Percentiles rank a stretch among this genome's conserved stretches.
Conservation (phyloP, 371 early-diverging fungal genomes). For the Syncephalastrum sp. region DNA sequence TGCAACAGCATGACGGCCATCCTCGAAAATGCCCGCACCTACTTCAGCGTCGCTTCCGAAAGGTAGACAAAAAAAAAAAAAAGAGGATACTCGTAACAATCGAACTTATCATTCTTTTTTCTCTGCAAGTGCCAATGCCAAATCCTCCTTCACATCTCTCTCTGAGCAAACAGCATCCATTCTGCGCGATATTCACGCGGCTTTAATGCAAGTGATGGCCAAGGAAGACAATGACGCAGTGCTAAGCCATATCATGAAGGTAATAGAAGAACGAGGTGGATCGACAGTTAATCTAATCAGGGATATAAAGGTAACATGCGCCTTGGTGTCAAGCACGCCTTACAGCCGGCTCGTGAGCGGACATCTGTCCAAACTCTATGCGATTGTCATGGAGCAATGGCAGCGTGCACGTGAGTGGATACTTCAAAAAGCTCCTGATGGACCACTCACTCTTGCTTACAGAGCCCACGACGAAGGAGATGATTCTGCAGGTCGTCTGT, state of each 20-base stretch:
- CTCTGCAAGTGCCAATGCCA: constrained; percentile 14
- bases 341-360: constrained; percentile 45
- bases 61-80: constrained; percentile 21
- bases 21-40: constrained; percentile 59
- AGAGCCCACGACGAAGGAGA: not conserved
- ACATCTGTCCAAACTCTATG: constrained; percentile 35
- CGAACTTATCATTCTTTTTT: not conserved
- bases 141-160: constrained; percentile 48
- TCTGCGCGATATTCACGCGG: constrained; percentile 44
- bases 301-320: constrained; percentile 17
- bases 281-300: too few species aligned
- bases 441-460: too few species aligned
- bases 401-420: constrained; percentile 20
- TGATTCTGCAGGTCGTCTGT: constrained; percentile 31
- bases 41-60: constrained; percentile 61
- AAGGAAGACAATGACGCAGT: constrained; percentile 35
- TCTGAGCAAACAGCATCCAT: constrained; percentile 45
- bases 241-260: constrained; percentile 33
- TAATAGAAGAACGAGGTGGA: constrained; percentile 1
- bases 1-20: constrained; percentile 55
- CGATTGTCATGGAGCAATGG: constrained; percentile 24
- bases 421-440: too few species aligned
- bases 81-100: too few species aligned
- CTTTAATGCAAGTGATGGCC: constrained; percentile 29
- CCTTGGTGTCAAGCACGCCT: constrained; percentile 42